Percentiles rank a stretch among this genome's conserved stretches.
Evolutionary conservation across 768 basidiomycete species (phyloP).

Genomic region (Dendrothele bispora): DNA sequence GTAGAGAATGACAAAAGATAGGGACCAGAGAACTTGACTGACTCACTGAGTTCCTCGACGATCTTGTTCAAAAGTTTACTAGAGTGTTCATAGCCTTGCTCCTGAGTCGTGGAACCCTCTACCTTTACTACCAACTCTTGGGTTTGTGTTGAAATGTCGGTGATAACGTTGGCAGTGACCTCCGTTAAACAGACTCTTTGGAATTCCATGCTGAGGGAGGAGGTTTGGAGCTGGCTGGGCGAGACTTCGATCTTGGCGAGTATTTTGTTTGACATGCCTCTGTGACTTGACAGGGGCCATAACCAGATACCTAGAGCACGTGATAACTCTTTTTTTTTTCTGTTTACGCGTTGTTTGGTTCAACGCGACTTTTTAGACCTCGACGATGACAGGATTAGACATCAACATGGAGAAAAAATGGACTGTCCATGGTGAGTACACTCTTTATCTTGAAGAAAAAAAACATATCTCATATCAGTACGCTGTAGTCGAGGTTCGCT

Average conservation of each 20-base stretch:
- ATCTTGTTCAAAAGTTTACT: too few relatives aligned
- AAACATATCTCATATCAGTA: background rate
- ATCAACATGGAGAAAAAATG: constrained; percentile 39
- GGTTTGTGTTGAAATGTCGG: too few relatives aligned
- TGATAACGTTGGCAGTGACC: too few relatives aligned
- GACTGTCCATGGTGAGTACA: constrained; percentile 64
- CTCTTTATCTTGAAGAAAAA: background rate
- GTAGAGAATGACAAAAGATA: too few relatives aligned
- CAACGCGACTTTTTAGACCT: background rate
- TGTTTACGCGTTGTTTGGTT: constrained; percentile 53
- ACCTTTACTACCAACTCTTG: too few relatives aligned
- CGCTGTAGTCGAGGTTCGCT: constrained; percentile 76
- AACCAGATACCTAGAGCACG: constrained; percentile 26
- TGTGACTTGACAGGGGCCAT: background rate
- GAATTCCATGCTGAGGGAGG: too few relatives aligned
- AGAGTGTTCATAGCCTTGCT: too few relatives aligned
- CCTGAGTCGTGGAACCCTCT: too few relatives aligned
- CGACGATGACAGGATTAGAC: constrained; percentile 18
- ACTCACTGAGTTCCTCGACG: too few relatives aligned
- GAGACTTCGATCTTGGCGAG: background rate
- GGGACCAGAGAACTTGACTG: too few relatives aligned
- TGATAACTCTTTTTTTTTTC: constrained; percentile 24
- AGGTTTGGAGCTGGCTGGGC: too few relatives aligned
- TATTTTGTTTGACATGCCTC: background rate
- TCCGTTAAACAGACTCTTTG: too few relatives aligned